phyloP scores from a whole-genome alignment of 2,329 filamentous ascomycete species.

The Colletotrichum sansevieriae region DNA sequence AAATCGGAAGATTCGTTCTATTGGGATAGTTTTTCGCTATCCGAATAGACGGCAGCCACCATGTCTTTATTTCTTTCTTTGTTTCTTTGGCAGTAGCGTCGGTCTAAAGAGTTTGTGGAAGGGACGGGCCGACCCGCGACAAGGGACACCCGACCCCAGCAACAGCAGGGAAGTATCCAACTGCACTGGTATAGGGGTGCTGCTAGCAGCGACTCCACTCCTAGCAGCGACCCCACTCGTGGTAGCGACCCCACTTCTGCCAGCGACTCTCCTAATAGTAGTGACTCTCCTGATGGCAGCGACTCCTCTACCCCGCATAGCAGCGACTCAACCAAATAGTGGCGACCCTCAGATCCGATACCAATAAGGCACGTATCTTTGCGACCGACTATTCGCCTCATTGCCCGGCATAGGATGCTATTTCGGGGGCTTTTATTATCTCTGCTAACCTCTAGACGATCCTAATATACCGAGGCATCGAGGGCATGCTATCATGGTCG shows the following conservation, averaged over 20 bases:
- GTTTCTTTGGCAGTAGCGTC: background rate
- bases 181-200: background rate
- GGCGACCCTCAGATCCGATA: slow-evolving; percentile 2
- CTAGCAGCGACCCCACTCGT: background rate
- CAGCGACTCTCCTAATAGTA: too few species aligned
- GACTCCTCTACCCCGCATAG: background rate
- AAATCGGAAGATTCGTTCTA: background rate
- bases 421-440: background rate
- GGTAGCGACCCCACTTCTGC: background rate
- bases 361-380: background rate
- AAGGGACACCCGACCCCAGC: background rate
- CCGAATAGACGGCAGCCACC: background rate
- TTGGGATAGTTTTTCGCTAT: background rate
- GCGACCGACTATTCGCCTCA: background rate
- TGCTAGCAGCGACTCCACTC: background rate
- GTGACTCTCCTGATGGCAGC: too few species aligned
- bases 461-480: background rate
- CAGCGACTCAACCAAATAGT: background rate
- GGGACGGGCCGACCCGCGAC: slow-evolving; percentile 1
- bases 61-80: background rate
- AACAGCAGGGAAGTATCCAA: background rate
- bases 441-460: background rate
- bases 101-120: background rate
- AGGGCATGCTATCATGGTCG: background rate
- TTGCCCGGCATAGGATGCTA: background rate